Evolutionary conservation across 495 filamentous ascomycete species (phyloP).

Genomic region (Podospora pseudocomata): DNA sequence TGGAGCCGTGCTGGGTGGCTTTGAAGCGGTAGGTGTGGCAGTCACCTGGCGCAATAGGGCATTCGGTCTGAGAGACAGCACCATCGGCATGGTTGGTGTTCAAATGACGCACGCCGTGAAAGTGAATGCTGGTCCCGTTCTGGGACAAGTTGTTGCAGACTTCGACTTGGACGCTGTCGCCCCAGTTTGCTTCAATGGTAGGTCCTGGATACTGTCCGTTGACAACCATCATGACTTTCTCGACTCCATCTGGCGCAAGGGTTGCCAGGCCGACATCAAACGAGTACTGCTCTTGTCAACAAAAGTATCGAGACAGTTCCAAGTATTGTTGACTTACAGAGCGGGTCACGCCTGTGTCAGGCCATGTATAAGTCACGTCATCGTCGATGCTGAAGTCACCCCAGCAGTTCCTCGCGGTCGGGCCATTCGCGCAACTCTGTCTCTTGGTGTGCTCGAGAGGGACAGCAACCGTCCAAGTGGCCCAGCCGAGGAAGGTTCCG

Average conservation of each 20-base stretch:
- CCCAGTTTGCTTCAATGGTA: constrained; percentile 46
- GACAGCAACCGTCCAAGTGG: background rate
- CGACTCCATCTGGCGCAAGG: constrained; percentile 44
- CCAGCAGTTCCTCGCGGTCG: constrained; percentile 22
- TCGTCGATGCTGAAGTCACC: constrained; percentile 18
- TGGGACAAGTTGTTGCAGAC: constrained; percentile 50
- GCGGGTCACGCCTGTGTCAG: constrained; percentile 20
- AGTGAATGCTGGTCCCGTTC: constrained; percentile 50
- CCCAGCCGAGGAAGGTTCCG: background rate
- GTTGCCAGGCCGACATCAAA: constrained; percentile 35
- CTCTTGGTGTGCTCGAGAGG: constrained; percentile 6
- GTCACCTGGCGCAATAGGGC: constrained; percentile 45
- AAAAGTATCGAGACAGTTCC: constrained; percentile 37
- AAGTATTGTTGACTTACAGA: constrained; percentile 36
- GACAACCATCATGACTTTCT: constrained; percentile 40
- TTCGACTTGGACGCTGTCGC: constrained; percentile 53
- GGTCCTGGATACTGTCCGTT: constrained; percentile 36
- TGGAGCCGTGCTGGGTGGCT: constrained; percentile 49
- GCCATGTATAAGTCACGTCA: constrained; percentile 13
- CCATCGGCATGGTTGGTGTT: constrained; percentile 34
- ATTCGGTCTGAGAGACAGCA: constrained; percentile 45
- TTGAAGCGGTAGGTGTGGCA: constrained; percentile 29
- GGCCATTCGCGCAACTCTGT: constrained; percentile 12
- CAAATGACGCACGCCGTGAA: constrained; percentile 48
- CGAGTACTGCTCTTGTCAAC: constrained; percentile 41